Percentiles rank a stretch among this genome's conserved stretches.
phyloP scores from a whole-genome alignment of 768 basidiomycete genomes.

The Termitomyces sp. region DNA sequence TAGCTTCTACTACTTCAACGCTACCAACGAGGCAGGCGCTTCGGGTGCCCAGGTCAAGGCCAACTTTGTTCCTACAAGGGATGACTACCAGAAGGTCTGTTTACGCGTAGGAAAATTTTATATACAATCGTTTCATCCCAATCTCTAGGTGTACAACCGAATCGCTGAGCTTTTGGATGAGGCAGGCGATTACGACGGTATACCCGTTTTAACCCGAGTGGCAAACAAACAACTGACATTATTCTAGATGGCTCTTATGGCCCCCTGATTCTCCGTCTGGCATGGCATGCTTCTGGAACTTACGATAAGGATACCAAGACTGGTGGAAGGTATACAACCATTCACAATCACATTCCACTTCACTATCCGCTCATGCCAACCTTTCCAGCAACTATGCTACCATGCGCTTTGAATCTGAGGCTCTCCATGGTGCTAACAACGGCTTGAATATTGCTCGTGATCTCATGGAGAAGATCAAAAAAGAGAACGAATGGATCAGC shows the following conservation, averaged over 20 bases:
- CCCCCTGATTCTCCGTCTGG: constrained; percentile 83
- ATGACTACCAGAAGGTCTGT: constrained; percentile 84
- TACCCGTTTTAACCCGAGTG: constrained; percentile 9
- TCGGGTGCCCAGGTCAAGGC: constrained; percentile 55
- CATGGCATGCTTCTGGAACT: constrained; percentile 93
- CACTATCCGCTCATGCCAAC: neutral
- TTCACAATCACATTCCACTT: neutral
- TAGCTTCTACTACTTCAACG: constrained; percentile 56
- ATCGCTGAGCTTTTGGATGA: constrained; percentile 75
- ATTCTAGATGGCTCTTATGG: constrained; percentile 78
- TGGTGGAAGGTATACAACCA: constrained; percentile 63
- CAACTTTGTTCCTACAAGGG: constrained; percentile 70
- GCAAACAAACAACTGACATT: constrained; percentile 4
- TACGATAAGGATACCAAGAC: constrained; percentile 76
- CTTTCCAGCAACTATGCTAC: constrained; percentile 85
- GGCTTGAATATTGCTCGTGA: constrained; percentile 77
- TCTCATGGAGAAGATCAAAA: constrained; percentile 82
- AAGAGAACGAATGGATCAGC: constrained; percentile 87
- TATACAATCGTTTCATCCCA: neutral
- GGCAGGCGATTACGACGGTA: constrained; percentile 84
- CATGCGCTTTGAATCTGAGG: constrained; percentile 94
- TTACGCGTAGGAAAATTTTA: neutral
- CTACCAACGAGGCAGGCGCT: constrained; percentile 46
- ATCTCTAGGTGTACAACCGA: constrained; percentile 76
- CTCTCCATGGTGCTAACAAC: constrained; percentile 77